Conservation (phyloP, 2,329 filamentous ascomycete species). For the Phialocephala sp. region DNA sequence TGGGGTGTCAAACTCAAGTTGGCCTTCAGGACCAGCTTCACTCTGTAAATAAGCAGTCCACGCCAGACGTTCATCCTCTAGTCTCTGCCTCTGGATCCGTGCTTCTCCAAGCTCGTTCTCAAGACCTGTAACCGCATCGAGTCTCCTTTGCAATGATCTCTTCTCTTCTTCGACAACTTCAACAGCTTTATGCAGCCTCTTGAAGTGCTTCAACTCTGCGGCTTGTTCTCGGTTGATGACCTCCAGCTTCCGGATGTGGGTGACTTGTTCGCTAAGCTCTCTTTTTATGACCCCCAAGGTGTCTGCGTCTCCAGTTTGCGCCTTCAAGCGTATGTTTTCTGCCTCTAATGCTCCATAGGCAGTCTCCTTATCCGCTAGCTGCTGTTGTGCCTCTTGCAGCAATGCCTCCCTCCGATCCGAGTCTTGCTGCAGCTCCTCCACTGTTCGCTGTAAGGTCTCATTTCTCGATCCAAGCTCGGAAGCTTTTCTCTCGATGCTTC, state of each 20-base stretch:
- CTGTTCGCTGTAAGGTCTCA: conserved; percentile 59
- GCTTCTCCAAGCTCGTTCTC: conserved; percentile 80
- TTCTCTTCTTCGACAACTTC: conserved; percentile 97
- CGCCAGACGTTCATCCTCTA: conserved; percentile 85
- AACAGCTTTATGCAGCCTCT: conserved; percentile 83
- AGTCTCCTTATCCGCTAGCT: conserved; percentile 69
- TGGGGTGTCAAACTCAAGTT: conserved; percentile 81
- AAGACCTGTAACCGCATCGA: conserved; percentile 76
- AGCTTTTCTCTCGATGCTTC: conserved; percentile 64
- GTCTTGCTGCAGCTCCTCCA: conserved; percentile 55
- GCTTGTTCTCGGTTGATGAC: conserved; percentile 79
- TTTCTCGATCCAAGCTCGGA: conserved; percentile 67
- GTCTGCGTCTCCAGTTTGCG: conserved; percentile 85
- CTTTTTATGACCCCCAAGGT: conserved; percentile 84
- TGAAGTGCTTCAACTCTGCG: conserved; percentile 79
- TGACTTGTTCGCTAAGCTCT: conserved; percentile 88
- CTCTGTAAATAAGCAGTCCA: conserved; percentile 87
- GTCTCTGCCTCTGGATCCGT: conserved; percentile 79
- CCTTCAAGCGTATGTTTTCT: conserved; percentile 82
- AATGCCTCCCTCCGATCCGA: conserved; percentile 44
- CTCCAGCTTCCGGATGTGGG: conserved; percentile 88
- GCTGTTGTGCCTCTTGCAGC: conserved; percentile 41
- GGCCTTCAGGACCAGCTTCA: conserved; percentile 63
- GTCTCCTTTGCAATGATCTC: conserved; percentile 75
- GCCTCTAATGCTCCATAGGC: conserved; percentile 79